Evolutionary conservation across 345 rosid species (phyloP).

Genomic region (Populus nigra): DNA sequence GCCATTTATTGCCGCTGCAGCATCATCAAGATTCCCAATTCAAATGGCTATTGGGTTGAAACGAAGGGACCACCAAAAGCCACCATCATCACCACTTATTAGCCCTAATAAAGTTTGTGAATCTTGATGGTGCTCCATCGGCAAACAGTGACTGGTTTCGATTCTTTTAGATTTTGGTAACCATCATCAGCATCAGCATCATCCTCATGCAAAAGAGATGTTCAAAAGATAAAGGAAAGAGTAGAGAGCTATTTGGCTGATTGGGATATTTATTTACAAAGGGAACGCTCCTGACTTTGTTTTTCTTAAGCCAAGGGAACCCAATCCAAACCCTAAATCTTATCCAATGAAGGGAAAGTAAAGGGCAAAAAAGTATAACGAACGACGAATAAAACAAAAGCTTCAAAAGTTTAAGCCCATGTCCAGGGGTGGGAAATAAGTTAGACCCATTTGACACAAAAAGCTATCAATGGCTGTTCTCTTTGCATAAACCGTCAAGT

Average conservation of each 20-base stretch:
- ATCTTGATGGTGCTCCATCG: constrained; percentile 90
- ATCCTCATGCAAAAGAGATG: constrained; percentile 5
- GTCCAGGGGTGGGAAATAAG: constrained; percentile 16
- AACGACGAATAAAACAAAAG: not conserved
- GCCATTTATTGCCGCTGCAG: constrained; percentile 88
- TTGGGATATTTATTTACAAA: not conserved
- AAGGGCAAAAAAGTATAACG: not conserved
- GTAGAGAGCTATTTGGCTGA: not conserved
- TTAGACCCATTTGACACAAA: constrained; percentile 24
- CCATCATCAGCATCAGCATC: not conserved
- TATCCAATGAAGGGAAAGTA: not conserved
- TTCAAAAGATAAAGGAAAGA: not conserved
- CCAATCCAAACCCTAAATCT: constrained; percentile 42
- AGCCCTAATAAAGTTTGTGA: constrained; percentile 52
- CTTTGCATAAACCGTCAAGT: constrained; percentile 5
- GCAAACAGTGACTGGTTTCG: constrained; percentile 60
- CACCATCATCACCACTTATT: constrained; percentile 16
- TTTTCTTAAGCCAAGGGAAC: not conserved
- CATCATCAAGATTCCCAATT: constrained; percentile 90
- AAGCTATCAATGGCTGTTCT: constrained; percentile 8
- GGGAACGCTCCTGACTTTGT: constrained; percentile 20
- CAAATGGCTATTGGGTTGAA: constrained; percentile 15
- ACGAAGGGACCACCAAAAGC: constrained; percentile 12
- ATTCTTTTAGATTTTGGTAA: constrained; percentile 19
- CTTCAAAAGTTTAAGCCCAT: not conserved